Evolutionary conservation across 768 basidiomycete genomes (phyloP), one percentile per base, ranked within the genome.

Genomic region (Termitomyces sp.): DNA sequence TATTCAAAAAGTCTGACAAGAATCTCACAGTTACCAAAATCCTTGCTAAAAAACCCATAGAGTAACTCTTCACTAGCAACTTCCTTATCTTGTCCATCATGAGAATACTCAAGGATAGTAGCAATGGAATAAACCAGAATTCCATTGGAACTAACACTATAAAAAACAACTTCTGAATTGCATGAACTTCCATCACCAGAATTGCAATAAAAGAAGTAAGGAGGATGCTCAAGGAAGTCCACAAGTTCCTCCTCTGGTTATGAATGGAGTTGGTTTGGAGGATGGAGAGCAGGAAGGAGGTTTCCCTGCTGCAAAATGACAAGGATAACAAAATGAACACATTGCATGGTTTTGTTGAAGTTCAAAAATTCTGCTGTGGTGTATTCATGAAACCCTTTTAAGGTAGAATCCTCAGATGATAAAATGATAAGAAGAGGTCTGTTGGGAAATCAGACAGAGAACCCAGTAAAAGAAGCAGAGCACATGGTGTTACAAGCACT

Each of bases 61-160:
- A 57, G 51, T 50, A 63, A 1, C 37, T 49, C 43, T 60, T 58
- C 6, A 78, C 78, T 8, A 79, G 59, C 47, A 78, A 58, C 63
- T 80, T 80, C 27, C 79, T 69, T 1, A 72, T 56, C 59, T 81
- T 79, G 49, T 81, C 79, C 46, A 78, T 61, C 7, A 64, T 64
- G 53, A 81, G 61, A 6, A 81, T 67, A 1, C 64, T 76, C 13
- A 74, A 42, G 1, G 75, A 79, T 36, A 80, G 76, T 2, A 65
- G 69, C 54, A 80, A 74, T 2, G 79, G 78, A 31, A 77, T 67
- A 13, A 76, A 70, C 79, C 79, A 81, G 64, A 78, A 81, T 73
- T 74, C 77, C 3, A 68, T 63, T 1, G 76, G 78, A 26, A 80
- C 79, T 5, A 74, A 72, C 2, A 73, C 64, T 5, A 78, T 81